Base-by-base conservation (phyloP, 176 grass and related monocot species). In the Musa beccarii region DNA sequence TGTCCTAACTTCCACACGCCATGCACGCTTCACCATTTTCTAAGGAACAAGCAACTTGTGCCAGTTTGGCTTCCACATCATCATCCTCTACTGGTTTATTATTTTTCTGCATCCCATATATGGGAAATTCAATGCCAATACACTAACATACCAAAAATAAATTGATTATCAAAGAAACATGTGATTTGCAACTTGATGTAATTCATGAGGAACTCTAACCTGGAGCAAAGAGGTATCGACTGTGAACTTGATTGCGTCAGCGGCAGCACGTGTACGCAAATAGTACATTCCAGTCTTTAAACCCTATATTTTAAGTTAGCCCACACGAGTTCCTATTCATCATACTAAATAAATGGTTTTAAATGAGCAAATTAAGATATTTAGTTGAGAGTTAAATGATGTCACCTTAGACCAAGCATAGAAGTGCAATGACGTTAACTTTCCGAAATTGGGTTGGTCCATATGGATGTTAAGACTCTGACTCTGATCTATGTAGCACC, bases 271-370 rank as follows among this genome's bases (percentile, higher is more conserved):
- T 53, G 95, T 94, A 73, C 95, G 82, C 54, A 99, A 73, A 82
- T 99, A 99, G 75, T 99, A 99, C 95, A 99, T 99, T 49, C 95
- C 95, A 83, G 95, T 99, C 89, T 99, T 99, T 16, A 99, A 82
- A 29, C 95, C 95, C 95, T 99, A 59, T 49, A 26, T 78, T 51
- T 19, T 49, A 59, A 86, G 12, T 1, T 3, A 75, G 0, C 11
- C 53, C 54, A 73, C 16, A 79, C 9, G 56, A 52, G 15, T 1
- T 15, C 52, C 53, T 10, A 43, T 49, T 28, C 28, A 14, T 0
- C 2, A 15, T 51, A 19, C 6, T 17, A 59, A 11, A 74, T 9
- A 9, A 9, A 16, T 16, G 2, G 14, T 55, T 14, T 52, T 54
- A 16, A 7, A 54, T 73, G 13, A 24, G 2, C 20, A 24, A 25